phyloP scores from a whole-genome alignment of 768 basidiomycete species.

The Podaxis sp. region DNA sequence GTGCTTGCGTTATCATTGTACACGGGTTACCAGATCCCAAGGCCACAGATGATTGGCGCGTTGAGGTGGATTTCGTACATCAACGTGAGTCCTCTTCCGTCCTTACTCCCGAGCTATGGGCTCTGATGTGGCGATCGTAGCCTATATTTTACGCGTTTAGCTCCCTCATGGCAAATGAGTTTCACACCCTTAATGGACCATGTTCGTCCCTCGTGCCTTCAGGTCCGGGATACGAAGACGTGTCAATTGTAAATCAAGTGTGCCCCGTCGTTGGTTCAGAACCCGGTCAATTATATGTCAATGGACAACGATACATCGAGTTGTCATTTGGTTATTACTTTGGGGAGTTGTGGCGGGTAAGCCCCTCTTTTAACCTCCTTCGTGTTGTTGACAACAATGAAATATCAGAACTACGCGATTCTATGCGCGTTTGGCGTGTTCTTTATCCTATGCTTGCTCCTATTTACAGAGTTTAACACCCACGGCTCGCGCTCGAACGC shows the following conservation, averaged over 20 bases:
- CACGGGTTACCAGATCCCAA: slow-evolving; percentile 48
- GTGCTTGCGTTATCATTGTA: slow-evolving; percentile 31
- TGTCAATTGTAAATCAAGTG: slow-evolving; percentile 65
- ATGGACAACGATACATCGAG: slow-evolving; percentile 53
- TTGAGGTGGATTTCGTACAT: slow-evolving; percentile 67
- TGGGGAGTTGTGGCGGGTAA: slow-evolving; percentile 43
- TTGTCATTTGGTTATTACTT: slow-evolving; percentile 50
- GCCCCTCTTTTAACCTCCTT: slow-evolving; percentile 16
- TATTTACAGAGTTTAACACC: slow-evolving; percentile 57
- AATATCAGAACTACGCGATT: slow-evolving; percentile 67
- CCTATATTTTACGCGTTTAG: slow-evolving; percentile 76
- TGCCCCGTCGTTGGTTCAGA: slow-evolving; percentile 71
- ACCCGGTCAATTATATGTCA: slow-evolving; percentile 58
- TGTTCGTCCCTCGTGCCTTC: slow-evolving; percentile 61
- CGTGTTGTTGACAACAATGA: background rate
- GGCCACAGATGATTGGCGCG: slow-evolving; percentile 64
- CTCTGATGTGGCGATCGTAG: slow-evolving; percentile 27
- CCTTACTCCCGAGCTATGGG: no score
- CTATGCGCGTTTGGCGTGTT: slow-evolving; percentile 60
- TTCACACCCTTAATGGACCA: slow-evolving; percentile 62
- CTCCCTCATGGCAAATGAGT: slow-evolving; percentile 77
- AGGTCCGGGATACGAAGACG: slow-evolving; percentile 60
- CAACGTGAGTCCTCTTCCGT: slow-evolving; percentile 40
- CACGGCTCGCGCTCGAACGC: slow-evolving; percentile 33
- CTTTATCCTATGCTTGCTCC: slow-evolving; percentile 57